Conservation (phyloP, 257 asterid species). For the Salvia hispanica region DNA sequence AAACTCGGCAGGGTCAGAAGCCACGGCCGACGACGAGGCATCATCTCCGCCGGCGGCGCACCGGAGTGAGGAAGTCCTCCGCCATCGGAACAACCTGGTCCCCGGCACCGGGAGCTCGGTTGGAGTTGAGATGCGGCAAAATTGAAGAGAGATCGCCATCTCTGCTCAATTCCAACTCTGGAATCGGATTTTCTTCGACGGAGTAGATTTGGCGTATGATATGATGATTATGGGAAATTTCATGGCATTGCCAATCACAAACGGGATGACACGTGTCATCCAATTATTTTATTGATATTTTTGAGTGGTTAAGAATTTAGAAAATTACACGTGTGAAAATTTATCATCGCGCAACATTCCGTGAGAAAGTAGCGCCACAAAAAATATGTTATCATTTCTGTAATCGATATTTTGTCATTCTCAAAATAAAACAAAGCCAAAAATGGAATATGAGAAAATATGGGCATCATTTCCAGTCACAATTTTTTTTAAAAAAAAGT, state of each 20-base stretch:
- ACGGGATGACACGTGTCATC: not conserved
- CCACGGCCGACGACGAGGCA: conserved; percentile 47
- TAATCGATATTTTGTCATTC: not conserved
- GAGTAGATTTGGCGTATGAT: not conserved
- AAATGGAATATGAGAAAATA: too few relatives aligned
- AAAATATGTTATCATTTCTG: not conserved
- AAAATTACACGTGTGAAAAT: not conserved
- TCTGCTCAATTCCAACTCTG: not conserved
- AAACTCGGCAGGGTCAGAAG: conserved; percentile 48
- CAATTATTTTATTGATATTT: not conserved
- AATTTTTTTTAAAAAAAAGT: too few relatives aligned
- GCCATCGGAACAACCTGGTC: conserved; percentile 44
- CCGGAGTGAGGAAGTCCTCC: conserved; percentile 54
- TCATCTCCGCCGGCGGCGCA: conserved; percentile 67
- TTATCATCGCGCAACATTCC: conserved; percentile 4
- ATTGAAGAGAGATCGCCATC: conserved; percentile 81
- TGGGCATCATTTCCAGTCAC: too few relatives aligned
- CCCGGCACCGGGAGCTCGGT: conserved; percentile 65
- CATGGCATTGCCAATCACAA: not conserved
- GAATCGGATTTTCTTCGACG: not conserved
- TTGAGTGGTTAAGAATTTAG: not conserved
- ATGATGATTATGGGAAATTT: not conserved
- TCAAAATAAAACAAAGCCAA: not conserved
- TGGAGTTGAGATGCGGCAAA: conserved; percentile 53
- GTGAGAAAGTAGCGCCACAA: not conserved